Base-by-base conservation (phyloP, 2,329 filamentous ascomycete genomes). In the Penicillium sp. region DNA sequence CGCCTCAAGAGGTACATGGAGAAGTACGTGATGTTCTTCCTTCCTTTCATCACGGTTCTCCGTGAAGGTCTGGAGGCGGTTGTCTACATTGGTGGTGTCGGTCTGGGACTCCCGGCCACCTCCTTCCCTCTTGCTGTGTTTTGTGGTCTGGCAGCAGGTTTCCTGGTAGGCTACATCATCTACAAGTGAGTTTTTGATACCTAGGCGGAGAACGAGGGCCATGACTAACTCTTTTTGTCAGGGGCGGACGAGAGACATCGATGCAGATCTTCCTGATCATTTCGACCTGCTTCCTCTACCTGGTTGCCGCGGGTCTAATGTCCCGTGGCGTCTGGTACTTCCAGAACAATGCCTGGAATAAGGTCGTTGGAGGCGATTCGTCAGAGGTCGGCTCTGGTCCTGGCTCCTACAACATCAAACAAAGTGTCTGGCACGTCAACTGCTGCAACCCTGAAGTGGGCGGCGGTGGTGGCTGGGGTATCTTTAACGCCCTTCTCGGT, bases 31-130 rank as follows among this genome's bases (percentile, higher is more conserved):
- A 90, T 95, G 87, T 94, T 95, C 69, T 72, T 89, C 42, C 76
- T 95, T 49, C 91, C 91, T 1, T 95, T 95, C 72, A 80, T 95
- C 67, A 95, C 90, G 0, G 87, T 94, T n/a, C 75, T 95, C 13
- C 80, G 91, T 33, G 90, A 95, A 70, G 91, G 90, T 2, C 82
- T 95, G 28, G 91, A 96, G 70, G 89, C 88, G 0, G 86, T 95
- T 33, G 82, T 95, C 23, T 95, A 95, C 70, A 85, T 95, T 48
- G 89, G 89, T 15, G 91, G 90, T 18, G 90, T 96, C 4, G 87
- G 87, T 3, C 85, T 95, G 49, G 83, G 85, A 0, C 78, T 88
- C 3, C 89, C 90, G 0, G 89, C 89, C 2, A 83, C 81, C 6
- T 81, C 90, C 0, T 88, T 95, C 47, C 90, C 91, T 2, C 74